Evolutionary conservation across 2,329 filamentous ascomycete species (phyloP).

Genomic region (Thielaviopsis euricoi): DNA sequence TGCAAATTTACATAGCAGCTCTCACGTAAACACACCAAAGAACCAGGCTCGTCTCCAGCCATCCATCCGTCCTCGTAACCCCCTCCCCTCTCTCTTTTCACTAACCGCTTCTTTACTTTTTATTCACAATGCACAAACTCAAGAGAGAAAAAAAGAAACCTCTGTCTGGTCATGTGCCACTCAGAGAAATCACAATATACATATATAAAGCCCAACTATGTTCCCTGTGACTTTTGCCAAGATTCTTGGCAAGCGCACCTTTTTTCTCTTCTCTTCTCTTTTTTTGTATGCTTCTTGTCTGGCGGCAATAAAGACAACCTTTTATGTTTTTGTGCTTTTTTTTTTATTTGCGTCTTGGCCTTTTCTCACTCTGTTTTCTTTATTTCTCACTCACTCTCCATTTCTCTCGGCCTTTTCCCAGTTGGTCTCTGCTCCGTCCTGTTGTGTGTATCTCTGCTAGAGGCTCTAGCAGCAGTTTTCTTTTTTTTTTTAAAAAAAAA

Average conservation of each 20-base stretch:
- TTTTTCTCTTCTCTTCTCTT: background rate
- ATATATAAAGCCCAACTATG: background rate
- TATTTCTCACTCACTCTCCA: background rate
- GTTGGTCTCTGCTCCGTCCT: background rate
- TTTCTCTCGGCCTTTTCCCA: background rate
- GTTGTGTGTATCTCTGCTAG: background rate
- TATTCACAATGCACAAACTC: no score
- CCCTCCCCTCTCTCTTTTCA: no score
- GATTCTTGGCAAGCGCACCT: background rate
- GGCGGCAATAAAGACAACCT: background rate
- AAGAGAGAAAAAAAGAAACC: no score
- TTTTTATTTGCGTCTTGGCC: background rate
- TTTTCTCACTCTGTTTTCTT: background rate
- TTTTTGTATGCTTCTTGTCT: background rate
- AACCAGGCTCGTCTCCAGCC: background rate
- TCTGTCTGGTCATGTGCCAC: no score
- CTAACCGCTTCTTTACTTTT: no score
- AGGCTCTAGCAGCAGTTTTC: background rate
- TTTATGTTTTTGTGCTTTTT: background rate
- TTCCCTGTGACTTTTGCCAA: background rate
- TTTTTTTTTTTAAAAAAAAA: background rate
- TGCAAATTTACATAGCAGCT: no score
- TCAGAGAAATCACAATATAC: background rate
- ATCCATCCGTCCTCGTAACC: background rate
- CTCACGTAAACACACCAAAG: no score